These are phyloP conservation scores for Prunus salicina DNA, from an alignment of 306 rosid genomes.

Conservation along the genomic window DNA sequence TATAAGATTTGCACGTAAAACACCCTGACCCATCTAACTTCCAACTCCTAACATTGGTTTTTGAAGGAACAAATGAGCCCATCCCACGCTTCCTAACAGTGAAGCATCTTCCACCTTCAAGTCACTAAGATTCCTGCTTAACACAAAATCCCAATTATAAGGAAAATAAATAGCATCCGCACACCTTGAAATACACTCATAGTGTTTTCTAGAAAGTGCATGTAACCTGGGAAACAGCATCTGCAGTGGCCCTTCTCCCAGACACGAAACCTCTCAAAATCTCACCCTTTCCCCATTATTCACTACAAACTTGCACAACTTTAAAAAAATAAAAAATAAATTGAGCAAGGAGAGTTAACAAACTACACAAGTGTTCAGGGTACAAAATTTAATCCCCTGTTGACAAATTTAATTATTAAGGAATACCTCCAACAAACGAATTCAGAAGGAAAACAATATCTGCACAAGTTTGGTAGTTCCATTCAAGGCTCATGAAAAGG, in stretches of 20 bases:
- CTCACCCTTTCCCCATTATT: neutral
- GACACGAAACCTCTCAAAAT: neutral
- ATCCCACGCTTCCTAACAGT: neutral
- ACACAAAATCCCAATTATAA: neutral
- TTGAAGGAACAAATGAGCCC: neutral
- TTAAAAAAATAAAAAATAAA: neutral
- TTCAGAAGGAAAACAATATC: neutral
- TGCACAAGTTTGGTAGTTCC: neutral
- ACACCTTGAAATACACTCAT: neutral
- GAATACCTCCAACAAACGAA: neutral
- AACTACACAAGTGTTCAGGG: neutral
- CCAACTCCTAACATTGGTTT: neutral
- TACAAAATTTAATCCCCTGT: neutral
- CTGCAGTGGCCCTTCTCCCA: neutral
- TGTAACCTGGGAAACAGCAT: neutral
- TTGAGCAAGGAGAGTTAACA: neutral
- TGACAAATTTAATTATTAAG: neutral
- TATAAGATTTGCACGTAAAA: neutral
- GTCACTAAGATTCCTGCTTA: neutral
- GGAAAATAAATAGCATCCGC: neutral
- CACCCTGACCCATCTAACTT: neutral
- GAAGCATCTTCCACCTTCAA: neutral
- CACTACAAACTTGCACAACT: neutral
- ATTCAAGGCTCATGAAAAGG: neutral
- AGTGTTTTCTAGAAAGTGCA: neutral